Percentiles rank a stretch among this genome's conserved stretches.
Evolutionary conservation across 2,329 filamentous ascomycete genomes (phyloP).

Genomic region (Calonectria ilicicola): DNA sequence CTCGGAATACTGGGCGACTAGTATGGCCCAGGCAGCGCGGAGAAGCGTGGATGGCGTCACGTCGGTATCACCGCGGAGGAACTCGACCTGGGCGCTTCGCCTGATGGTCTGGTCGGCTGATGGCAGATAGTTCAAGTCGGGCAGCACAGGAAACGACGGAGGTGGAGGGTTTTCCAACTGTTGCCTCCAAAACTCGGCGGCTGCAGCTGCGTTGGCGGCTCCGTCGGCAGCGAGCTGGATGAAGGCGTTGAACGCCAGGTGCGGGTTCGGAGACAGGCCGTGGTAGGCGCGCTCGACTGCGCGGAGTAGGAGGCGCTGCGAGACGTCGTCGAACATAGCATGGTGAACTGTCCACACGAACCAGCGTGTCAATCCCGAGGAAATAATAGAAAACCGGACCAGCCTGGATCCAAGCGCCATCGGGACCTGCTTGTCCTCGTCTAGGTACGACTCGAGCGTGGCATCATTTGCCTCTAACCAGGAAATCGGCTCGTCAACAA

Average conservation of each 20-base stretch:
- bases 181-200: too few species aligned
- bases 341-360: slow-evolving; percentile 1
- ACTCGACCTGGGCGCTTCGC: too few species aligned
- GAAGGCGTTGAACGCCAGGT: neutral
- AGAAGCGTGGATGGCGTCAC: neutral
- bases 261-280: neutral
- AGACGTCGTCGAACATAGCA: neutral
- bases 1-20: neutral
- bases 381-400: neutral
- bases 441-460: neutral
- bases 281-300: neutral
- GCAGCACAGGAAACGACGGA: too few species aligned
- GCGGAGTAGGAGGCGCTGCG: neutral
- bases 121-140: too few species aligned
- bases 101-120: too few species aligned
- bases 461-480: neutral
- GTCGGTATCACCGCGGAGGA: neutral
- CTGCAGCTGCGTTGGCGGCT: too few species aligned
- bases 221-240: neutral
- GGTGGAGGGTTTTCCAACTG: too few species aligned
- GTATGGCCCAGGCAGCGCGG: neutral
- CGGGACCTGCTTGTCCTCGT: neutral
- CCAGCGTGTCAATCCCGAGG: neutral
- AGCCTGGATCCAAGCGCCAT: neutral
- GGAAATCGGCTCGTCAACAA: neutral